These are phyloP conservation scores for Ogataea ganodermae DNA, from an alignment of 805 yeast species.

Conservation along the genomic window DNA sequence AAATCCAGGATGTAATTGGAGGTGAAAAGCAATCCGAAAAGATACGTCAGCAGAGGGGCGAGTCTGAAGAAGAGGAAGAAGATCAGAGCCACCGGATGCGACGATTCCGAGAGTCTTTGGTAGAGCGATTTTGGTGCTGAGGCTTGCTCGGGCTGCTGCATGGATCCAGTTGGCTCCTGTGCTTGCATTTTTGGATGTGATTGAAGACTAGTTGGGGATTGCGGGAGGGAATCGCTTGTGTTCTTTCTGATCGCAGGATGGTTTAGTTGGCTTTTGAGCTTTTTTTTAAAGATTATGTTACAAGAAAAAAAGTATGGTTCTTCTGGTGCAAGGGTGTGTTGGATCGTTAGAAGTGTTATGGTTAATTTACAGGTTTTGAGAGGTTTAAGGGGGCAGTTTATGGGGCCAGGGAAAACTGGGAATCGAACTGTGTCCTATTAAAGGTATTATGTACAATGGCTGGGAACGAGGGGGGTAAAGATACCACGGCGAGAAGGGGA, in stretches of 20 bases:
- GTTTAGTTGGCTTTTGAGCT: no score
- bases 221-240: no score
- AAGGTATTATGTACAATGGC: not conserved
- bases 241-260: no score
- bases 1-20: constrained; percentile 72
- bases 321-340: constrained; percentile 8
- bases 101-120: constrained; percentile 60
- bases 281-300: no score
- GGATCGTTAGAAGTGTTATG: no score
- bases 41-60: constrained; percentile 63
- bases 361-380: no score
- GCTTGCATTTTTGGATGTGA: constrained; percentile 1
- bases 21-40: constrained; percentile 72
- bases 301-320: not conserved
- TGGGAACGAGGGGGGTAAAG: no score
- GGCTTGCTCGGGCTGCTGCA: constrained; percentile 10
- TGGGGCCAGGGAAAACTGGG: no score
- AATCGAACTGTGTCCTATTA: no score
- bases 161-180: constrained; percentile 9
- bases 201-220: no score
- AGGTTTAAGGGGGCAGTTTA: no score
- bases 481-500: no score
- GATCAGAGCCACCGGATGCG: constrained; percentile 79
- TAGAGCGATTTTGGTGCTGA: constrained; percentile 37
- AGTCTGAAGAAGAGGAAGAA: constrained; percentile 64